A percentile compares a stretch with the other conserved stretches of the same genome.
phyloP scores from a whole-genome alignment of 2,329 filamentous ascomycete genomes.

The Colletotrichum endophyticum region DNA sequence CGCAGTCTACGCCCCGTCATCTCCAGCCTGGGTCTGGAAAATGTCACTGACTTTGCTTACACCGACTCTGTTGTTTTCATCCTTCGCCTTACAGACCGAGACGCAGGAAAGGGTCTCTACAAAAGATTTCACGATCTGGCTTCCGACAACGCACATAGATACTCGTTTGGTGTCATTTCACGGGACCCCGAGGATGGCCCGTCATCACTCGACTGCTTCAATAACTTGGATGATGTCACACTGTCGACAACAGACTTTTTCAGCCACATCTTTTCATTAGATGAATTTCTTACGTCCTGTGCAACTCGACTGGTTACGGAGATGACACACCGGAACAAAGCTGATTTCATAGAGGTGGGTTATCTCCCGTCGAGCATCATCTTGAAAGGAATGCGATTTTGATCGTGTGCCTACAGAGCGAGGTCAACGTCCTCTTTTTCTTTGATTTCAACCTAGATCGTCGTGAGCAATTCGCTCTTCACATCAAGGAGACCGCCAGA shows the following conservation, averaged over 20 bases:
- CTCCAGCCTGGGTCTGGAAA: neutral
- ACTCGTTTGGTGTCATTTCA: conserved; percentile 42
- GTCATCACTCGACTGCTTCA: conserved; percentile 41
- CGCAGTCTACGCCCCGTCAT: conserved; percentile 26
- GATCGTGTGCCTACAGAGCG: neutral
- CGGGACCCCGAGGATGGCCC: neutral
- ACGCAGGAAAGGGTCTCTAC: conserved; percentile 27
- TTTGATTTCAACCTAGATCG: conserved; percentile 28
- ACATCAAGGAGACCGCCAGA: conserved; percentile 43
- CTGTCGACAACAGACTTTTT: conserved; percentile 36
- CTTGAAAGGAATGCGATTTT: neutral
- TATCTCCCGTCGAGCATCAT: neutral
- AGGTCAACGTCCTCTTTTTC: conserved; percentile 30
- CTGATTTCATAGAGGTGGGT: conserved; percentile 27
- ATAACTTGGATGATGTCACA: conserved; percentile 41
- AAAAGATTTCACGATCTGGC: conserved; percentile 38
- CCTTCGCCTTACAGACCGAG: conserved; percentile 37
- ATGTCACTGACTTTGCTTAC: conserved; percentile 33
- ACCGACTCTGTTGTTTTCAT: conserved; percentile 48
- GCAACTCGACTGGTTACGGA: conserved; percentile 44
- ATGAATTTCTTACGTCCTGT: conserved; percentile 42
- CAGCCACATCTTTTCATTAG: conserved; percentile 33
- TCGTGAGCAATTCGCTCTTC: conserved; percentile 36
- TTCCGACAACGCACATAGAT: conserved; percentile 39
- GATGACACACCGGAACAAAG: conserved; percentile 48